Evolutionary conservation across 2,329 filamentous ascomycete species (phyloP).

Genomic region (Raffaelea ambrosiae): DNA sequence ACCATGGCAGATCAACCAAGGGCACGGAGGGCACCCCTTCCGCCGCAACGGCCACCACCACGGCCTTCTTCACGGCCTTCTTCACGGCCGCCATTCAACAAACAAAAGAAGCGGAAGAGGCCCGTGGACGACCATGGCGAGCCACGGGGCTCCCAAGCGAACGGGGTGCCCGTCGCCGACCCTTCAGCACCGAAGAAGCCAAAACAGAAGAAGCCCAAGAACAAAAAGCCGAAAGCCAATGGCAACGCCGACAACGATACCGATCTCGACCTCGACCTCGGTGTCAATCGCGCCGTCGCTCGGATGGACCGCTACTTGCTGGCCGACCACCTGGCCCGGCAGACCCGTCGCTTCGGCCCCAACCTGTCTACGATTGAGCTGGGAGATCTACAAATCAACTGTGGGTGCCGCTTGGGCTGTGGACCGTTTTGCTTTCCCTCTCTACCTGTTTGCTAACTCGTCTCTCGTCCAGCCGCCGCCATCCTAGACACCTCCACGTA

Average conservation of each 20-base stretch:
- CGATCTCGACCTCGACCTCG: constrained; percentile 57
- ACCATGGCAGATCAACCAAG: constrained; percentile 1
- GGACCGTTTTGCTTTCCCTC: neutral
- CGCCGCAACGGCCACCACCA: no score
- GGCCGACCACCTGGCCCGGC: constrained; percentile 77
- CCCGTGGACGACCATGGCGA: constrained; percentile 1
- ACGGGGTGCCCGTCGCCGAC: no score
- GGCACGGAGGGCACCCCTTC: no score
- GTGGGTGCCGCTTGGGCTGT: constrained; percentile 31
- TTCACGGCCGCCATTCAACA: no score
- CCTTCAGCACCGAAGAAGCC: no score
- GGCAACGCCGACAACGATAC: constrained; percentile 27
- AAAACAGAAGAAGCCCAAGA: constrained; percentile 6
- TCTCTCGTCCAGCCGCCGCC: constrained; percentile 22
- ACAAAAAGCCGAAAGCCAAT: constrained; percentile 5
- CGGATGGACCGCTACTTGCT: constrained; percentile 76
- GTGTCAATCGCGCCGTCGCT: constrained; percentile 71
- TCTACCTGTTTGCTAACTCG: neutral
- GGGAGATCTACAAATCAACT: constrained; percentile 70
- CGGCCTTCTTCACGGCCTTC: no score
- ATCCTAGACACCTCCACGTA: constrained; percentile 74
- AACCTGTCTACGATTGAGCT: constrained; percentile 79
- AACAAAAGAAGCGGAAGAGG: constrained; percentile 9
- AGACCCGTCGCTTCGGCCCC: constrained; percentile 67
- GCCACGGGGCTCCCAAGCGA: neutral